Evolutionary conservation across 495 filamentous ascomycete species (phyloP).

Genomic region (Neurospora sp.): DNA sequence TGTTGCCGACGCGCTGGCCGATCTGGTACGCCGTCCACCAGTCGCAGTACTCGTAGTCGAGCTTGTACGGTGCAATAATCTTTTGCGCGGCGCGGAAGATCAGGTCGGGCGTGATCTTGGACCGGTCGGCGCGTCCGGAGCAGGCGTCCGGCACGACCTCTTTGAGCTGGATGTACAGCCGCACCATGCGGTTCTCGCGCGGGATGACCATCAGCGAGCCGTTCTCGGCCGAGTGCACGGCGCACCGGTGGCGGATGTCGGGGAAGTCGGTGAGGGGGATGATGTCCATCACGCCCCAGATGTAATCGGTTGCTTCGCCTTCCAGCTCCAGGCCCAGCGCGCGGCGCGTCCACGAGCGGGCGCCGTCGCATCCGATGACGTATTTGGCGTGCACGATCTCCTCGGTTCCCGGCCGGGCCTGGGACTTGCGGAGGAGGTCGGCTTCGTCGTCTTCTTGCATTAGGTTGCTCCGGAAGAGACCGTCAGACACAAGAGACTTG

Average conservation of each 20-base stretch:
- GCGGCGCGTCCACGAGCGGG: constrained; percentile 50
- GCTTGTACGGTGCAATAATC: constrained; percentile 52
- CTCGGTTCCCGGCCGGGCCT: constrained; percentile 26
- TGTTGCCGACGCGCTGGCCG: constrained; percentile 60
- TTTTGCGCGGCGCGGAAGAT: constrained; percentile 51
- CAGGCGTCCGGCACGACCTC: constrained; percentile 31
- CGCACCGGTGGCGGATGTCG: constrained; percentile 59
- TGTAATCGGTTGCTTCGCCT: constrained; percentile 55
- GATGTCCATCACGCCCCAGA: constrained; percentile 59
- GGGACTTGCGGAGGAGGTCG: constrained; percentile 26
- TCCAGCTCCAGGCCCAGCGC: constrained; percentile 43
- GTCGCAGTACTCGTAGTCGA: constrained; percentile 51
- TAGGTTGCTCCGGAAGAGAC: constrained; percentile 41
- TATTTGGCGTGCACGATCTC: constrained; percentile 49
- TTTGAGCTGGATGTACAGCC: constrained; percentile 61
- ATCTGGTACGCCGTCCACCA: constrained; percentile 40
- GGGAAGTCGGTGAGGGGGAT: constrained; percentile 62
- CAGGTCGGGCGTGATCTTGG: constrained; percentile 48
- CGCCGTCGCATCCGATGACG: constrained; percentile 60
- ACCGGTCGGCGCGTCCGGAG: constrained; percentile 37
- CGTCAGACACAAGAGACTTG: constrained; percentile 26
- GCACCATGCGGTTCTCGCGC: constrained; percentile 54
- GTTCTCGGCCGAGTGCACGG: constrained; percentile 55
- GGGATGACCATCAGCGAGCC: constrained; percentile 65
- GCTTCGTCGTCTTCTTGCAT: constrained; percentile 41